Evolutionary conservation across 2,329 filamentous ascomycete genomes (phyloP), one percentile per base, ranked within the genome.

Genomic region (Claviceps maximensis): DNA sequence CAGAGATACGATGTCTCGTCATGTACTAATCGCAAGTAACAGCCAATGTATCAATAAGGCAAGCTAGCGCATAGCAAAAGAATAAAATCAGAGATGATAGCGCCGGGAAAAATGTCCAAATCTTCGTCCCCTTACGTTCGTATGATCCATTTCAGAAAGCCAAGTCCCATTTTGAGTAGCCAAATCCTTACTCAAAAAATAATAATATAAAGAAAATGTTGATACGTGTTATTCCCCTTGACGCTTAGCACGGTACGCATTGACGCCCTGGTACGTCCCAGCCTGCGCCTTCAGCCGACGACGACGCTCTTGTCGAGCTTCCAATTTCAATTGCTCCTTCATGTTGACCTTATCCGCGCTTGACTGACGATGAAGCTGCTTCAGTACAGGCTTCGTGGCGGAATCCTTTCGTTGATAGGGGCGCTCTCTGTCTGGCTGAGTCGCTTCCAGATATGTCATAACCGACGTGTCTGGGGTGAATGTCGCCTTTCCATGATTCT

Each of bases 261-360:
- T 66, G 1, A 66, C 59, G 3, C 63, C 64, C 10, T 54, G 55
- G 17, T 63, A 66, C 1, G 49, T 47, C 1, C 55, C 50, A 13
- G 57, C 36, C 2, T 54, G 55, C 19, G 54, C 51, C 6, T 36
- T 42, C 13, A 53, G 21, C 33, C 27, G 53, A 41, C 50, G 50
- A 36, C 53, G 53, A 50, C 53, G 50, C 38, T 50, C 49, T 2
- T n/a, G 27, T 12, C 44, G 50, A 51, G 23, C 52, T 21, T 19
- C 47, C 46, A 48, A 57, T 52, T 27, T 57, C 44, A 38, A 13
- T 27, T 25, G 29, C 44, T 19, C 23, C 49, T 19, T 40, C 12
- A 13, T 8, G 4, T 5, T 15, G 12, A 12, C 47, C 15, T 15
- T 40, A 9, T 21, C 7, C 12, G 19, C 8, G 10, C 47, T 41